These are phyloP conservation scores for Jacaranda mimosifolia DNA, from an alignment of 257 asterid species.

Conservation along the genomic window DNA sequence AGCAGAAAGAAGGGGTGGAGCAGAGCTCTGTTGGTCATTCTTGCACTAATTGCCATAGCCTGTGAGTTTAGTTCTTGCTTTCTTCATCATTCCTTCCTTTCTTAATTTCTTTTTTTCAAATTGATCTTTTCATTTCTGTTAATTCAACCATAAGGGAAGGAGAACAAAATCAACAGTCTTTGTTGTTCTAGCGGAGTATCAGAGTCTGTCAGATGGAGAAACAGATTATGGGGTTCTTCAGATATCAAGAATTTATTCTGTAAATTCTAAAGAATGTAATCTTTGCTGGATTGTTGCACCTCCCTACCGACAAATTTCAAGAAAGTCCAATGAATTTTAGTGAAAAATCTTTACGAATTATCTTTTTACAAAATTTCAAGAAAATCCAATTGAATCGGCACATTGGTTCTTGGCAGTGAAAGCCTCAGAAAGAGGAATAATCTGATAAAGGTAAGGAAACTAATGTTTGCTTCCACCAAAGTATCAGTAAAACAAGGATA, in stretches of 20 bases:
- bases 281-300: no score
- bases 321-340: no score
- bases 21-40: conserved; percentile 34
- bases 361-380: no score
- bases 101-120: neutral
- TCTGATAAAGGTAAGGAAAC: no score
- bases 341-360: no score
- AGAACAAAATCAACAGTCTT: neutral
- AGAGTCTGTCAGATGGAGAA: neutral
- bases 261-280: no score
- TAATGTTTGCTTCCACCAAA: no score
- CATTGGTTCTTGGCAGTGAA: no score
- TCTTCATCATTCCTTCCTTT: neutral
- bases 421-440: no score
- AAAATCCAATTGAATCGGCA: no score
- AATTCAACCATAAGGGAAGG: neutral
- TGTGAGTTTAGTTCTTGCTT: conserved; percentile 46
- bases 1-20: conserved; percentile 30
- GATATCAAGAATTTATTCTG: neutral
- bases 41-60: conserved; percentile 38
- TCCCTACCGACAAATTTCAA: no score
- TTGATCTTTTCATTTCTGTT: conserved; percentile 5
- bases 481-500: no score
- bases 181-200: neutral
- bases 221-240: conserved; percentile 3